Evolutionary conservation across 2,329 filamentous ascomycete genomes (phyloP).

Genomic region (Trematosphaeria pertusa): DNA sequence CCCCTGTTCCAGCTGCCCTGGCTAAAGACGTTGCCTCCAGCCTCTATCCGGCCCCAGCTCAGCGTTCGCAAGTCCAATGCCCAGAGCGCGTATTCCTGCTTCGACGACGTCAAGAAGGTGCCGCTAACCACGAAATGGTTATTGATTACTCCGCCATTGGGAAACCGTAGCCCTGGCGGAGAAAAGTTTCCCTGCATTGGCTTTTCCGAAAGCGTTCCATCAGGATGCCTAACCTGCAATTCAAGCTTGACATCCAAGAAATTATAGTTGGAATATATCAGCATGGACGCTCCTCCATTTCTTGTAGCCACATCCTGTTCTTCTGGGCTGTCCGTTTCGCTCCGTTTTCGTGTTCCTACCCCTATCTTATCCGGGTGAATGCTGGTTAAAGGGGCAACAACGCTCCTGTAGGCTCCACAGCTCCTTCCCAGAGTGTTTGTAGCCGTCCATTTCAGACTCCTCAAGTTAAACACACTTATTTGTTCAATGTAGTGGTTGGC

Average conservation of each 20-base stretch:
- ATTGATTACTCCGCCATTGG: slow-evolving; percentile 94
- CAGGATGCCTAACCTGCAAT: slow-evolving; percentile 83
- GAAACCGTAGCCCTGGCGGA: slow-evolving; percentile 91
- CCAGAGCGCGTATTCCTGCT: slow-evolving; percentile 98
- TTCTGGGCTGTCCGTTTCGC: slow-evolving; percentile 49
- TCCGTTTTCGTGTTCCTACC: slow-evolving; percentile 53
- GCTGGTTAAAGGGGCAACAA: slow-evolving; percentile 82
- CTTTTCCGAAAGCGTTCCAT: slow-evolving; percentile 84
- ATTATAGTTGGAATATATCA: slow-evolving; percentile 99
- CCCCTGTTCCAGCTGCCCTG: slow-evolving; percentile 98
- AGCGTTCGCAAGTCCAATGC: slow-evolving; percentile 86
- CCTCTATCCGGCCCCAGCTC: slow-evolving; percentile 95
- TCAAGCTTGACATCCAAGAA: slow-evolving; percentile 97
- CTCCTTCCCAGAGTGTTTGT: slow-evolving; percentile 87
- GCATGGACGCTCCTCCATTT: slow-evolving; percentile 70
- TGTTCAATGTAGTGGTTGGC: slow-evolving; percentile 99
- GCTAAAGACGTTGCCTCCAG: slow-evolving; percentile 83
- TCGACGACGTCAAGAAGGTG: slow-evolving; percentile 95
- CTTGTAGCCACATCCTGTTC: slow-evolving; percentile 38
- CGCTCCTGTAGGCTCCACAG: slow-evolving; percentile 94
- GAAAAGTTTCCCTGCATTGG: slow-evolving; percentile 87
- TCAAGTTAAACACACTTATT: slow-evolving; percentile 96
- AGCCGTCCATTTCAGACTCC: slow-evolving; percentile 93
- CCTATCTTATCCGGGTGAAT: slow-evolving; percentile 72
- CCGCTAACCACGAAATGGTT: slow-evolving; percentile 97